Conservation (phyloP, 345 rosid species). For the Eutrema japonicum region DNA sequence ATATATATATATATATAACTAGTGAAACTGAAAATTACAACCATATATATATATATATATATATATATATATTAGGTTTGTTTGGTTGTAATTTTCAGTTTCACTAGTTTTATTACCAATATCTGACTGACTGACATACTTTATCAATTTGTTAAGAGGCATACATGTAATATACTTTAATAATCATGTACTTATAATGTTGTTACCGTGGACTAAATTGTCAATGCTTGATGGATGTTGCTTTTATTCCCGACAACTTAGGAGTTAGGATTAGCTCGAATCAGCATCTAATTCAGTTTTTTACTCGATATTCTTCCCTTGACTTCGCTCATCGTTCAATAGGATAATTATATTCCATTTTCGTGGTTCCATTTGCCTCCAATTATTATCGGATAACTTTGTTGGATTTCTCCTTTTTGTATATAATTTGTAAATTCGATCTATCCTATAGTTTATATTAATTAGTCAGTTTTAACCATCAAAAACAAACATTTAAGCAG, state of each 20-base stretch:
- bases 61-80: conserved; percentile 10
- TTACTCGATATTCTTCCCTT: conserved; percentile 25
- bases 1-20: not conserved
- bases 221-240: conserved; percentile 26
- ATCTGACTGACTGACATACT: not conserved
- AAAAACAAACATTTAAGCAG: too few relatives aligned
- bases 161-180: not conserved
- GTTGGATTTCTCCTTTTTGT: not conserved
- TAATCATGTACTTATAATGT: conserved; percentile 21
- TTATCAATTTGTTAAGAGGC: conserved; percentile 3
- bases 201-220: conserved; percentile 31
- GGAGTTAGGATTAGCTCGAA: conserved; percentile 39
- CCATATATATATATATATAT: conserved; percentile 19
- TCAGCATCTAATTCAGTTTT: conserved; percentile 38
- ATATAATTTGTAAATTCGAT: not conserved
- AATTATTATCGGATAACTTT: conserved; percentile 24
- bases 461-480: too few relatives aligned
- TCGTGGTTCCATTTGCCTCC: conserved; percentile 28
- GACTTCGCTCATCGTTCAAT: conserved; percentile 15
- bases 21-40: too few relatives aligned
- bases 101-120: conserved; percentile 11
- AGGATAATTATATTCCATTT: conserved; percentile 29
- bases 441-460: not conserved
- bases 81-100: conserved; percentile 31
- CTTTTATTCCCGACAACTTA: conserved; percentile 37